Percentiles rank a stretch among this genome's conserved stretches.
phyloP scores from a whole-genome alignment of 805 yeast species.

The Lachancea sp. region DNA sequence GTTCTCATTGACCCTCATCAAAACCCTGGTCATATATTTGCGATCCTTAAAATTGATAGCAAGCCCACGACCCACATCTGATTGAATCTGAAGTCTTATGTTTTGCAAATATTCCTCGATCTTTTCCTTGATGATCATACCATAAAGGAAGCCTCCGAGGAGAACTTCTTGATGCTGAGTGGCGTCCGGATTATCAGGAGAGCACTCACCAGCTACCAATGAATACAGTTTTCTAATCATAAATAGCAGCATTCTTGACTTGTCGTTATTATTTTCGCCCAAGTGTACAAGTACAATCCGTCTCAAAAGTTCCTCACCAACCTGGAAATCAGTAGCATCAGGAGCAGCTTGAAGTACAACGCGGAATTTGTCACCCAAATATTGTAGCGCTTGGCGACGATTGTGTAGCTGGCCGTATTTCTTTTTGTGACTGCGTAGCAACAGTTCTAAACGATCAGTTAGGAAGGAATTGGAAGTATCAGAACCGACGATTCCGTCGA shows the following conservation, averaged over 20 bases:
- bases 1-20: constrained; percentile 78
- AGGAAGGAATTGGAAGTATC: constrained; percentile 84
- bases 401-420: constrained; percentile 61
- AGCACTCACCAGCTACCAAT: constrained; percentile 92
- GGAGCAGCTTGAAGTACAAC: constrained; percentile 86
- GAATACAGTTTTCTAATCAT: constrained; percentile 95
- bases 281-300: constrained; percentile 89
- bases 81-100: constrained; percentile 65
- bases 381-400: constrained; percentile 84
- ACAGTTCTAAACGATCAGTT: constrained; percentile 94
- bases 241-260: constrained; percentile 79
- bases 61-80: constrained; percentile 72
- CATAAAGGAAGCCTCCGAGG: constrained; percentile 92
- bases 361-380: constrained; percentile 92
- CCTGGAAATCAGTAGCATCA: constrained; percentile 82
- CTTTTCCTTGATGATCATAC: constrained; percentile 94
- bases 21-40: constrained; percentile 74
- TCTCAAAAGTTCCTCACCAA: constrained; percentile 75
- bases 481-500: constrained; percentile 91
- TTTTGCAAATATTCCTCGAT: constrained; percentile 83
- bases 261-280: constrained; percentile 57
- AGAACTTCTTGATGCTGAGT: constrained; percentile 97
- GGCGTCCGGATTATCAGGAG: constrained; percentile 98
- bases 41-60: constrained; percentile 80
- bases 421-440: constrained; percentile 80